Conservation (phyloP, 140 eudicot genomes). For the Ambrosia hybrid region DNA sequence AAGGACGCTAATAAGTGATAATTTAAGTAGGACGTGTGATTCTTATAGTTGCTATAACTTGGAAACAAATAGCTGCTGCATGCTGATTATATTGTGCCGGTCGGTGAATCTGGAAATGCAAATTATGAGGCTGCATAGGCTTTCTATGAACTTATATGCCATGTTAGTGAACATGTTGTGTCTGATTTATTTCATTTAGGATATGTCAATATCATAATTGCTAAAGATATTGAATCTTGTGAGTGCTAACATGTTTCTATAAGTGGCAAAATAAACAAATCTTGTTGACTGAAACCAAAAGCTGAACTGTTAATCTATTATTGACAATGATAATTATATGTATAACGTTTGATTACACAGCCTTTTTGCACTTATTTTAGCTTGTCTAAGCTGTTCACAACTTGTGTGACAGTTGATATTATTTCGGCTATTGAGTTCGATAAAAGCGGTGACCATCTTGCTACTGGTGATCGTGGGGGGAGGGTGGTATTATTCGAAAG, state of each 20-base stretch:
- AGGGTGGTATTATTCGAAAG: conserved; percentile 99
- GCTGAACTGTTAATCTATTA: background rate
- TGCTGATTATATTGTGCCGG: background rate
- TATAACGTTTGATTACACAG: background rate
- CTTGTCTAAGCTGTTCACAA: background rate
- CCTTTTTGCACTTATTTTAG: conserved; percentile 5
- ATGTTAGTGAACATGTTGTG: background rate
- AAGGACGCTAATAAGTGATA: background rate
- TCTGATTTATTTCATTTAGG: background rate
- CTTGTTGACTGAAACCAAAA: conserved; percentile 12
- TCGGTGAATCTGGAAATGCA: background rate
- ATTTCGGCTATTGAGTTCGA: conserved; percentile 99
- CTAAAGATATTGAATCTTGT: conserved; percentile 4
- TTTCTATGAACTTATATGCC: background rate
- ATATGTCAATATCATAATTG: background rate
- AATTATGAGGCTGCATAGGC: background rate
- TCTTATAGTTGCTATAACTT: conserved; percentile 16
- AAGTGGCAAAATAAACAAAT: background rate
- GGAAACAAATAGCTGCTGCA: conserved; percentile 1
- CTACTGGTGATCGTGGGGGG: conserved; percentile 99
- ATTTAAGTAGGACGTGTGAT: background rate
- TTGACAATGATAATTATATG: background rate
- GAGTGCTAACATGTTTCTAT: conserved; percentile 8
- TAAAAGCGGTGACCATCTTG: conserved; percentile 97
- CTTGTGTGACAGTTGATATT: conserved; percentile 76